Evolutionary conservation across 352 stramenopile species (phyloP).

Genomic region (Globisporangium canariense): DNA sequence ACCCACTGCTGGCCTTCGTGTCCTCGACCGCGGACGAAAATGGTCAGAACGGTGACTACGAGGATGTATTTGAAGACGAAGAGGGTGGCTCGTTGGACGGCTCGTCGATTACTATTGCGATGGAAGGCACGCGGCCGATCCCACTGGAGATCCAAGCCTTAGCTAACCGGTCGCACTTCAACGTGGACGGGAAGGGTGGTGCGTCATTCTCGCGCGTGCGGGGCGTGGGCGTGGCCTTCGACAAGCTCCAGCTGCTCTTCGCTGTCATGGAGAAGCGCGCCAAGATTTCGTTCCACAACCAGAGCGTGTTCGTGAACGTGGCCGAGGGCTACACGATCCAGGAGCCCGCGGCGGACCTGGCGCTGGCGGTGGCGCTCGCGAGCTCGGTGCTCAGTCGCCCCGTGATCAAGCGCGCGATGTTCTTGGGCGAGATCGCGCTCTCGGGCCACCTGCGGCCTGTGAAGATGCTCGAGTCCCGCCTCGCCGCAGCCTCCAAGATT

Average conservation of each 20-base stretch:
- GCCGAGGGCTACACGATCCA: conserved; percentile 82
- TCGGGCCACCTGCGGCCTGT: conserved; percentile 75
- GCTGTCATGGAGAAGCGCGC: conserved; percentile 95
- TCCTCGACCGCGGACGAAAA: conserved; percentile 22
- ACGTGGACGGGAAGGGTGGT: conserved; percentile 21
- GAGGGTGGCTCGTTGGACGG: conserved; percentile 47
- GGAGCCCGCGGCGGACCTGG: conserved; percentile 75
- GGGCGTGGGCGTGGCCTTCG: conserved; percentile 72
- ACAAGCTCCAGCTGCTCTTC: conserved; percentile 93
- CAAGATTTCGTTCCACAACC: conserved; percentile 64
- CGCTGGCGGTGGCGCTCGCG: conserved; percentile 68
- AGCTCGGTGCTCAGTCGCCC: conserved; percentile 61
- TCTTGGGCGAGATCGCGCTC: conserved; percentile 78
- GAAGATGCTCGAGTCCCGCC: conserved; percentile 78
- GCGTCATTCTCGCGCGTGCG: conserved; percentile 59
- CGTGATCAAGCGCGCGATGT: conserved; percentile 54
- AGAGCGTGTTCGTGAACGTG: conserved; percentile 86
- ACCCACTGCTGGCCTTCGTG: conserved; percentile 83
- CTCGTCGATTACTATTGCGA: conserved; percentile 86
- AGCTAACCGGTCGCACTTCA: conserved; percentile 63
- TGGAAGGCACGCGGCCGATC: conserved; percentile 94
- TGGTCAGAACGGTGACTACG: conserved; percentile 26
- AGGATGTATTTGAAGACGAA: conserved; percentile 20
- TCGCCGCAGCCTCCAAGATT: conserved; percentile 80
- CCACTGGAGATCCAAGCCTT: conserved; percentile 94